Evolutionary conservation across 306 rosid genomes (phyloP).

Genomic region (Biancaea sappan): DNA sequence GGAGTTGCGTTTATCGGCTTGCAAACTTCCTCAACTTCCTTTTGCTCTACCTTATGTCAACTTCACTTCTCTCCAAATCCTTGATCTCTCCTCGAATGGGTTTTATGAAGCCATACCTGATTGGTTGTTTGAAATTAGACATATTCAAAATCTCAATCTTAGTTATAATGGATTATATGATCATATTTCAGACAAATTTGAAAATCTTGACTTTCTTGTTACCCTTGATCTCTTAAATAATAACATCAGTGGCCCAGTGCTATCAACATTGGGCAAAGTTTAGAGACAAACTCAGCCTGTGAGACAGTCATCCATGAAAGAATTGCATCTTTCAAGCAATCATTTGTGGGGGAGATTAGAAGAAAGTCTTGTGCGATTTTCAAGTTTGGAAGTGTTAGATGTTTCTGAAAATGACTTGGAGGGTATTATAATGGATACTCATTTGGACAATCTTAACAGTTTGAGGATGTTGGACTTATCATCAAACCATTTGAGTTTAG

Average conservation of each 20-base stretch:
- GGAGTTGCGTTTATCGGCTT: conserved; percentile 18
- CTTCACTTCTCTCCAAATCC: conserved; percentile 4
- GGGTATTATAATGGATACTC: conserved; percentile 18
- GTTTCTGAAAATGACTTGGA: background rate
- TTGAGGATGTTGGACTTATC: conserved; percentile 28
- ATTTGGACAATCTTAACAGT: background rate
- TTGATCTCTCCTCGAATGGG: conserved; percentile 16
- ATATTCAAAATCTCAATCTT: conserved; percentile 25
- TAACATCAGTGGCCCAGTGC: conserved; percentile 17
- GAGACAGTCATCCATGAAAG: background rate
- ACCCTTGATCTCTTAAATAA: conserved; percentile 20
- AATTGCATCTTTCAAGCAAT: conserved; percentile 21
- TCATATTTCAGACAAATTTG: conserved; percentile 17
- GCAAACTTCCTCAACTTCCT: conserved; percentile 7
- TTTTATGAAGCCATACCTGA: background rate
- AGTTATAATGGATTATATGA: background rate
- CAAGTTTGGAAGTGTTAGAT: conserved; percentile 19
- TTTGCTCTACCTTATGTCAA: too few relatives aligned
- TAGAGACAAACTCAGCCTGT: background rate
- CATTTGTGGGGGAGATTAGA: conserved; percentile 5
- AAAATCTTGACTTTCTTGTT: background rate
- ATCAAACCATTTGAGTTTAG: background rate
- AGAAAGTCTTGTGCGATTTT: background rate
- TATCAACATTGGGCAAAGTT: background rate
- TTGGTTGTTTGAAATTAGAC: conserved; percentile 33